phyloP scores from a whole-genome alignment of 208 protist species.

The Acanthamoeba castellanii region DNA sequence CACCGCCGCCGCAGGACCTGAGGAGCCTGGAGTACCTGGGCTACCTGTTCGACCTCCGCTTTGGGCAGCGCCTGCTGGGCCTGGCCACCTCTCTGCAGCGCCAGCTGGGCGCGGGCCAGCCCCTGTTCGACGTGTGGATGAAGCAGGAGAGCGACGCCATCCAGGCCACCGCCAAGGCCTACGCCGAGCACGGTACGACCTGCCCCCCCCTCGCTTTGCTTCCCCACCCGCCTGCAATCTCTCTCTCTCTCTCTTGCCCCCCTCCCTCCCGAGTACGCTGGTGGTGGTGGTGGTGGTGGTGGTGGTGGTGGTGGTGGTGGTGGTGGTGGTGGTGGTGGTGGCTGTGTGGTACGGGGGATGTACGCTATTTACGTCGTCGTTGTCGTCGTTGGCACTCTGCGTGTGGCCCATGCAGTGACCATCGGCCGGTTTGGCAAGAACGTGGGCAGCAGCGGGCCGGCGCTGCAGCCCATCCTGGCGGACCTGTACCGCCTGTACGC shows the following conservation, averaged over 20 bases:
- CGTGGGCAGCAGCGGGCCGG: conserved; percentile 42
- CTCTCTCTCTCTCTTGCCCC: too few relatives aligned
- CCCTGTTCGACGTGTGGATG: conserved; percentile 82
- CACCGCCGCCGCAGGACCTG: background rate
- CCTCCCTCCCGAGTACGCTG: too few relatives aligned
- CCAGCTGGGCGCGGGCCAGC: background rate
- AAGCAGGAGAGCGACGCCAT: conserved; percentile 79
- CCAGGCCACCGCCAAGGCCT: conserved; percentile 76
- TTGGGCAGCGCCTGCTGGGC: conserved; percentile 46
- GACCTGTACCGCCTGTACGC: conserved; percentile 55
- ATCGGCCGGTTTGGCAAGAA: background rate
- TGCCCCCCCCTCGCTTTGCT: background rate
- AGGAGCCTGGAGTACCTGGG: background rate
- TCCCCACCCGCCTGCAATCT: background rate
- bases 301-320: too few relatives aligned
- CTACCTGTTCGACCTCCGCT: conserved; percentile 44
- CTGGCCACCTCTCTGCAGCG: conserved; percentile 16
- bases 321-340: too few relatives aligned
- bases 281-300: too few relatives aligned
- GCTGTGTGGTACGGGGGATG: too few relatives aligned
- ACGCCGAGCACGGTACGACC: conserved; percentile 71
- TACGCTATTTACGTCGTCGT: too few relatives aligned
- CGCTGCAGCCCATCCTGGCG: conserved; percentile 13
- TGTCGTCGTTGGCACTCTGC: too few relatives aligned
- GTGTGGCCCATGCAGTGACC: background rate